Conservation (phyloP, 805 yeast species). For the Debaryomyces hansenii region DNA sequence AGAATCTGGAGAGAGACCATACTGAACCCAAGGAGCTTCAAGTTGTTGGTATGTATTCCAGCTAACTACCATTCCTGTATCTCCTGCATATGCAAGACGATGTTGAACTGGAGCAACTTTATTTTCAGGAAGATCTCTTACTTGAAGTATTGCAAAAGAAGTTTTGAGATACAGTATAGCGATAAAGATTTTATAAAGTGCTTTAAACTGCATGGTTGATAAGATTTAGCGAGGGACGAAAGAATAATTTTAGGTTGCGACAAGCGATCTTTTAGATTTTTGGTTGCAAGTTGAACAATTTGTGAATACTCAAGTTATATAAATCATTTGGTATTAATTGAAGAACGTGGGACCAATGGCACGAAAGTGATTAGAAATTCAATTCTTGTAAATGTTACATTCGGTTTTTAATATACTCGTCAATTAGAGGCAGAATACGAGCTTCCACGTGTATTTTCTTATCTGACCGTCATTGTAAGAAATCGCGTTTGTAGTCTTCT, state of each 20-base stretch:
- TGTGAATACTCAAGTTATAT: too few relatives aligned
- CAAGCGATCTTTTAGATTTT: neutral
- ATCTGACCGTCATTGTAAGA: too few relatives aligned
- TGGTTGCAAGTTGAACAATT: conserved; percentile 4
- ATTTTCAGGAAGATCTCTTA: conserved; percentile 1
- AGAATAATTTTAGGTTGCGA: too few relatives aligned
- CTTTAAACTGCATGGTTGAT: neutral
- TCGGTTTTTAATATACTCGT: too few relatives aligned
- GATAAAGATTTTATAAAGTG: conserved; percentile 2
- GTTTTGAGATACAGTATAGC: neutral
- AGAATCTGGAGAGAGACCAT: conserved; percentile 6
- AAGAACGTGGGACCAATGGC: too few relatives aligned
- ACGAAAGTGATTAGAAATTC: too few relatives aligned
- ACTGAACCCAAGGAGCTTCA: conserved; percentile 8
- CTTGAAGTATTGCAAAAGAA: neutral
- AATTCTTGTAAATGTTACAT: too few relatives aligned
- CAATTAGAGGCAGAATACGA: too few relatives aligned
- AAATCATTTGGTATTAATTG: too few relatives aligned
- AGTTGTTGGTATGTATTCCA: conserved; percentile 13
- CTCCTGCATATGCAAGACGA: conserved; percentile 12
- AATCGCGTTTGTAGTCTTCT: too few relatives aligned
- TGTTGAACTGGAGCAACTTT: conserved; percentile 8
- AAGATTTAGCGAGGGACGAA: too few relatives aligned
- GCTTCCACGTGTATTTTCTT: too few relatives aligned
- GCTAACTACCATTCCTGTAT: conserved; percentile 11